Base-by-base conservation (phyloP, 805 yeast genomes). In the Lachancea nothofagi region DNA sequence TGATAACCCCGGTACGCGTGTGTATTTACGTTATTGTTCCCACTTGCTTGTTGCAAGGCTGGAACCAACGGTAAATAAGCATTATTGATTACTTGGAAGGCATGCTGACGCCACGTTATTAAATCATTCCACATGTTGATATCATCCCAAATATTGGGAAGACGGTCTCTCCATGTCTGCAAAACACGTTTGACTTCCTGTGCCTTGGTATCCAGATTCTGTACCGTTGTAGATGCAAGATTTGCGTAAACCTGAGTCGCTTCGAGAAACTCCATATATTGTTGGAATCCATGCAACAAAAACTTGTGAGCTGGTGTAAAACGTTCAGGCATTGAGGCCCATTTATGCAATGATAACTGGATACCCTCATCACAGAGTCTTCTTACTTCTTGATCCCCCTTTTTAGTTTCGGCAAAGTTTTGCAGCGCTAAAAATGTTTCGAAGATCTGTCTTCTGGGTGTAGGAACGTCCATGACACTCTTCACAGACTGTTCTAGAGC, bases 41-140 rank as follows among this genome's bases (percentile, higher is more conserved):
- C 80, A 31, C 79, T 76, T 1, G 72, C 69, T 44, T 83, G 87
- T 52, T 86, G 96, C 25, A 86, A 58, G 2, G 86, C 78, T 1
- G 96, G 95, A 45, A 89, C 83, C 54, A 94, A 72, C 7, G 97
- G 97, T 72, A 89, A 74, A 61, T 93, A 93, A 2, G 86, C 95
- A 59, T 84, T 84, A 69, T 93, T 93, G 51, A 93, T 89, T 19
- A 90, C 96, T 48, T 86, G 89, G 71, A 94, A 93, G 0, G 96
- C 97, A 66, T 93, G 97, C 63, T 93, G 97, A 50, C 99, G 75
- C 99, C 99, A 93, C 0, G 97, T 89, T 3, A 93, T 95, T 44
- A 93, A 66, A 57, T 93, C 99, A 50, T 94, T 89, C 99, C 99
- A 93, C 45, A 89, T 76, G 58, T 88, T 90, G 54, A 93, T 89